phyloP scores from a whole-genome alignment of 805 yeast genomes.

The Candida koratica region DNA sequence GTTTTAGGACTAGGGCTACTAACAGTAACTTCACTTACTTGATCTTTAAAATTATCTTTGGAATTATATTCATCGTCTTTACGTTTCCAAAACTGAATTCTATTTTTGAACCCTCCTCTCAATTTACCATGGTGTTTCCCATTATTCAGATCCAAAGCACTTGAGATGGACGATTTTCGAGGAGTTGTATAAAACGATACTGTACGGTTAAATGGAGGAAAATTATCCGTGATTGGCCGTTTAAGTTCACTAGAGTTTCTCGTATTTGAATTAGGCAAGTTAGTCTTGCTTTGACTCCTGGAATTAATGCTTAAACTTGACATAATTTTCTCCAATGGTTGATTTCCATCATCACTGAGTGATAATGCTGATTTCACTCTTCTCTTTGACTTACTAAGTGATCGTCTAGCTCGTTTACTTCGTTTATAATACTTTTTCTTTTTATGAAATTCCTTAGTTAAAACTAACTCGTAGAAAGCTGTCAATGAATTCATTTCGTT shows the following conservation, averaged over 20 bases:
- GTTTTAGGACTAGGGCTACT: slow-evolving; percentile 17
- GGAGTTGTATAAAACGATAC: slow-evolving; percentile 20
- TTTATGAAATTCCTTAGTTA: slow-evolving; percentile 47
- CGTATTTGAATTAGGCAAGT: slow-evolving; percentile 1
- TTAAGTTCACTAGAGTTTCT: slow-evolving; percentile 12
- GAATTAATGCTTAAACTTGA: slow-evolving; percentile 34
- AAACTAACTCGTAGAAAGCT: slow-evolving; percentile 68
- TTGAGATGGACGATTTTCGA: slow-evolving; percentile 13
- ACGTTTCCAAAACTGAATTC: slow-evolving; percentile 38
- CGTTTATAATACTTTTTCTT: slow-evolving; percentile 31
- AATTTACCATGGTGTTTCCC: slow-evolving; percentile 17
- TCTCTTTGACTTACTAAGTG: slow-evolving; percentile 28
- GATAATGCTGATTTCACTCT: slow-evolving; percentile 37
- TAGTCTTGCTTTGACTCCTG: slow-evolving; percentile 15
- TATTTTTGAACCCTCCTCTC: slow-evolving; percentile 13
- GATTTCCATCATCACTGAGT: slow-evolving; percentile 27
- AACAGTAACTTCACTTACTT: slow-evolving; percentile 13
- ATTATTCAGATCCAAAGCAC: slow-evolving; percentile 11
- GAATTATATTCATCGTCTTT: slow-evolving; percentile 8
- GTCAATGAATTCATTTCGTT: slow-evolving; percentile 67
- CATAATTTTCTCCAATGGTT: slow-evolving; percentile 37
- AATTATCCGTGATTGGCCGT: slow-evolving; percentile 6
- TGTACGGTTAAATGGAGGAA: slow-evolving; percentile 16
- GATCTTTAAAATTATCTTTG: slow-evolving; percentile 6
- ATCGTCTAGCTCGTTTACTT: slow-evolving; percentile 30